Evolutionary conservation across 257 asterid genomes (phyloP).

Genomic region (Cruciata laevipes): DNA sequence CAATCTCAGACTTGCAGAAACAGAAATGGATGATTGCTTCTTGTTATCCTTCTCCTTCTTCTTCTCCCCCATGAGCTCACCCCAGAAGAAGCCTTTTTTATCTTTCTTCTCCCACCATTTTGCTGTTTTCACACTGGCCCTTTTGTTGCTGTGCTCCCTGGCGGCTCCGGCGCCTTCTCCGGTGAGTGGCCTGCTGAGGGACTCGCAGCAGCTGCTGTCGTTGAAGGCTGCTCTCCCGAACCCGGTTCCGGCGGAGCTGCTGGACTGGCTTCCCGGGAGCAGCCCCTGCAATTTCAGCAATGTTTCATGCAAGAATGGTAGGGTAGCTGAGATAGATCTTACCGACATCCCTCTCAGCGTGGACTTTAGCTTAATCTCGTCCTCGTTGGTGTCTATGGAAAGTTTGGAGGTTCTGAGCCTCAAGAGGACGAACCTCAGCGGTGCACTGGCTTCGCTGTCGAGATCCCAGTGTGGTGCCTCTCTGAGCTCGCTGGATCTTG

Average conservation of each 20-base stretch:
- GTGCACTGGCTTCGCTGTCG: constrained; percentile 37
- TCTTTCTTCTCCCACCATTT: not conserved
- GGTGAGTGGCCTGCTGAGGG: constrained; percentile 22
- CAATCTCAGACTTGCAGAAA: constrained; percentile 6
- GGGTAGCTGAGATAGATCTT: constrained; percentile 65
- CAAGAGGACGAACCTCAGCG: constrained; percentile 49
- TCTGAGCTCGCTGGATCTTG: constrained; percentile 57
- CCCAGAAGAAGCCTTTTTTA: constrained; percentile 22
- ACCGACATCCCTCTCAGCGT: constrained; percentile 32
- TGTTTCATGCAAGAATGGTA: constrained; percentile 46
- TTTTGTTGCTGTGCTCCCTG: constrained; percentile 14
- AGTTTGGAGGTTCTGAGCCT: constrained; percentile 56
- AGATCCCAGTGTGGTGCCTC: constrained; percentile 36
- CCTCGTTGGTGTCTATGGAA: constrained; percentile 36
- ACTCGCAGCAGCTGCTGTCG: constrained; percentile 55
- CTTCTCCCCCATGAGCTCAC: constrained; percentile 7
- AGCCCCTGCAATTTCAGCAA: constrained; percentile 65
- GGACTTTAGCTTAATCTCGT: constrained; percentile 42
- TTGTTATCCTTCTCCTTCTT: too few species aligned
- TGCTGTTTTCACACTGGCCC: not conserved
- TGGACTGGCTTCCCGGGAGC: constrained; percentile 44
- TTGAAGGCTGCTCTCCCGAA: constrained; percentile 55
- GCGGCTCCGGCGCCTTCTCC: constrained; percentile 14
- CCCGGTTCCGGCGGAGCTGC: constrained; percentile 31
- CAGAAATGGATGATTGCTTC: constrained; percentile 33